These are phyloP conservation scores for Dichomitus squalens DNA, from an alignment of 1,284 basidiomycete species.

Conservation along the genomic window DNA sequence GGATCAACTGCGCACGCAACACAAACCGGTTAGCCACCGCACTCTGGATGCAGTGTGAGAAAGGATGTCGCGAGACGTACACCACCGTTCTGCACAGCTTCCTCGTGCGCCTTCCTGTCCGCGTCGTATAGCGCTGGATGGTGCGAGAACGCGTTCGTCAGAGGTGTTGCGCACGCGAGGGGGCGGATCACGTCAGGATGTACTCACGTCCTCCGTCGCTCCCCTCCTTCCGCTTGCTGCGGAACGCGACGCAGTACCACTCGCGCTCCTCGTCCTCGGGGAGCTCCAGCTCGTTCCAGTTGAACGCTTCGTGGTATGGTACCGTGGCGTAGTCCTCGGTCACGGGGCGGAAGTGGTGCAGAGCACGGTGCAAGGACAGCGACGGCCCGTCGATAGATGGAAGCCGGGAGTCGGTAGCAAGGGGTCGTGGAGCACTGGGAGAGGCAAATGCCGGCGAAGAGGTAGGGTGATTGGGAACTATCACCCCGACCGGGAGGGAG, in stretches of 20 bases:
- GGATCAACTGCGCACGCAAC: slow-evolving; percentile 52
- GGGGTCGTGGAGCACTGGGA: slow-evolving; percentile 39
- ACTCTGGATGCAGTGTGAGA: background rate
- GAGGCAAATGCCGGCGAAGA: slow-evolving; percentile 28
- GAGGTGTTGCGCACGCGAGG: background rate
- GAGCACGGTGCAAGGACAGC: slow-evolving; percentile 81
- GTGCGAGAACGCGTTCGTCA: background rate
- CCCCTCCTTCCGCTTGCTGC: slow-evolving; percentile 73
- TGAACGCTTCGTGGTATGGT: slow-evolving; percentile 79
- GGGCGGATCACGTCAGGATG: slow-evolving; percentile 6
- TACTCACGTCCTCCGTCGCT: slow-evolving; percentile 69
- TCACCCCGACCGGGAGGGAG: slow-evolving; percentile 52
- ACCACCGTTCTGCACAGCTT: slow-evolving; percentile 85
- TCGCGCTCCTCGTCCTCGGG: slow-evolving; percentile 74
- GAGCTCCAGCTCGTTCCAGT: slow-evolving; percentile 77
- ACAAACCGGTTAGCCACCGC: background rate
- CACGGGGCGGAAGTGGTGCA: slow-evolving; percentile 75
- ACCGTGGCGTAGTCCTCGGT: slow-evolving; percentile 62
- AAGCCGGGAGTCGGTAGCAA: slow-evolving; percentile 72
- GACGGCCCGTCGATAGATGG: slow-evolving; percentile 84
- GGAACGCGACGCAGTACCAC: slow-evolving; percentile 91
- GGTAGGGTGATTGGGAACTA: slow-evolving; percentile 22
- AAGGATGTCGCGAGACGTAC: slow-evolving; percentile 41
- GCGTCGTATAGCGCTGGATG: slow-evolving; percentile 78
- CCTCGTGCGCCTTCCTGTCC: slow-evolving; percentile 86